phyloP scores from a whole-genome alignment of 2,329 filamentous ascomycete species.

The Hymenoscyphus infarciens region DNA sequence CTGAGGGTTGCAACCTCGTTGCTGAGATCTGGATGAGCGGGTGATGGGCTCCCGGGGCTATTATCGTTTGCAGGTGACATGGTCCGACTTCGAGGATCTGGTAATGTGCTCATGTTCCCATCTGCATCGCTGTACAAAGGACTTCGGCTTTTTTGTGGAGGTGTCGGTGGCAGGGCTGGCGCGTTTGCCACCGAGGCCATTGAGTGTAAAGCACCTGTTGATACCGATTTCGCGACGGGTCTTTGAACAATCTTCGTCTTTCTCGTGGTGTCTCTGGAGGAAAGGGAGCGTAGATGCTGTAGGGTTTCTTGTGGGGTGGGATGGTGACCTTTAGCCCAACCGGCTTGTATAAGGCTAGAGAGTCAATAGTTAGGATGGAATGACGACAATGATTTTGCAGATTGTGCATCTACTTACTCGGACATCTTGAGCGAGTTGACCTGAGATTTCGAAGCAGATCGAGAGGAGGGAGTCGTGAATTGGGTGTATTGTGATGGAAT shows the following conservation, averaged over 20 bases:
- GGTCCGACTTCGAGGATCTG: constrained; percentile 56
- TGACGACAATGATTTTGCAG: neutral
- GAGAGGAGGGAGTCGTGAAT: neutral
- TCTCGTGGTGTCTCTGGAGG: constrained; percentile 47
- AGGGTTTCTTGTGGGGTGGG: constrained; percentile 40
- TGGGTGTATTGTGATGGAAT: neutral
- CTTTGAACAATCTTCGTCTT: constrained; percentile 36
- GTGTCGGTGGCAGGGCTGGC: constrained; percentile 24
- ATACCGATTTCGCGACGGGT: constrained; percentile 37
- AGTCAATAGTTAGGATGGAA: constrained; percentile 6
- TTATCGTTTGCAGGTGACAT: constrained; percentile 44
- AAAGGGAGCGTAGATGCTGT: constrained; percentile 52
- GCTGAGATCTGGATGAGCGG: constrained; percentile 53
- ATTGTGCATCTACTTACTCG: constrained; percentile 12
- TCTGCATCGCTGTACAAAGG: constrained; percentile 45
- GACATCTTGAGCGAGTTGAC: constrained; percentile 11
- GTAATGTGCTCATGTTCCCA: constrained; percentile 65
- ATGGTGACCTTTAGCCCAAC: constrained; percentile 47
- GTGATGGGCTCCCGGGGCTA: constrained; percentile 34
- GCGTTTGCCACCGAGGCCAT: constrained; percentile 36
- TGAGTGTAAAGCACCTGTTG: constrained; percentile 38
- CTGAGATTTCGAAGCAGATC: neutral
- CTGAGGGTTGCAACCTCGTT: constrained; percentile 85
- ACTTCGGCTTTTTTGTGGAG: constrained; percentile 32
- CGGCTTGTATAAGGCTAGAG: constrained; percentile 50